Evolutionary conservation across 2,329 filamentous ascomycete species (phyloP), one percentile per base, ranked within the genome.

Genomic region (Teratosphaeria zuluensis): DNA sequence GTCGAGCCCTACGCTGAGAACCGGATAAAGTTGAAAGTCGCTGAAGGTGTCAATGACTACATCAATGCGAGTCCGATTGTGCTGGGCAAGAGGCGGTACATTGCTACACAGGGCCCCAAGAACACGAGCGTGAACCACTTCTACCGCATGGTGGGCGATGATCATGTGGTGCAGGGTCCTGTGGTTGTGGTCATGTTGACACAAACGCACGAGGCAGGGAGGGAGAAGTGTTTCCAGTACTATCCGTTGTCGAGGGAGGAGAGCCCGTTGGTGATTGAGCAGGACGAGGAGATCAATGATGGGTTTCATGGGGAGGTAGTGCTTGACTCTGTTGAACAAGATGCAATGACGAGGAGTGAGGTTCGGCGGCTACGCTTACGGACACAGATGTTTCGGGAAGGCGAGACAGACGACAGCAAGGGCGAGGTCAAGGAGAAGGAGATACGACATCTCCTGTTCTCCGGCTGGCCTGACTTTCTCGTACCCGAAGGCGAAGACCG

Each of bases 101-200:
- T 99, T 66, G 94, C 92, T 56, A 96, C 95, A 72, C 70, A 86
- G 77, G 94, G 94, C 0, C 94, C 94, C 5, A 96, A 92, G 68
- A 74, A 80, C 60, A 82, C 84, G 30, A 89, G 88, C 16, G 80
- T 87, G 58, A 84, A 86, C 64, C 90, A 95, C 69, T 89, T 95
- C 64, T 99, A 92, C 89, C 89, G 94, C 69, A 99, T 99, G 94
- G 80, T 96, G 38, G 84, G 80, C n/a, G 74, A 75, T 30, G 32
- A 54, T 14, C 52, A 32, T 21, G 84, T 86, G 53, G 84, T 87
- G 2, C n/a, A 38, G 51, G 70, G 69, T 31, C 73, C 75, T 1
- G 90, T 85, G 1, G 90, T 97, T 58, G 87, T 97, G 56, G 86
- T 97, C 59, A 96, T 97, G 89, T 83, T 99, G 62, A 99, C 92